These are phyloP conservation scores for Cercis canadensis DNA, from an alignment of 306 rosid genomes.

Conservation along the genomic window DNA sequence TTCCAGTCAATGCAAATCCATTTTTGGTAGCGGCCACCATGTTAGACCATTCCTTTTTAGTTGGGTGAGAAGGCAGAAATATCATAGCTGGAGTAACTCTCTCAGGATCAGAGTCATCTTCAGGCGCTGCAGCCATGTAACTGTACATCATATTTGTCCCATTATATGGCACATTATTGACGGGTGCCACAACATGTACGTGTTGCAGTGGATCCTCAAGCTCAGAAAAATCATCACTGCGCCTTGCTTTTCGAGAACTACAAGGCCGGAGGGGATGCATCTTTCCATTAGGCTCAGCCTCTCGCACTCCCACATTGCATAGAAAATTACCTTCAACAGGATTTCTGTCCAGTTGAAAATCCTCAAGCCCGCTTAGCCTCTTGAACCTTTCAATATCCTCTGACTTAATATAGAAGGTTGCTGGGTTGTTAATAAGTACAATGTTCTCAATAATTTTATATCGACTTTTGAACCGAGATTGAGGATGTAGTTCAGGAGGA, in stretches of 20 bases:
- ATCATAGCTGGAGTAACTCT: slow-evolving; percentile 58
- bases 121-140: slow-evolving; percentile 44
- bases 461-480: slow-evolving; percentile 31
- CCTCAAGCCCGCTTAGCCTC: slow-evolving; percentile 67
- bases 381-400: slow-evolving; percentile 72
- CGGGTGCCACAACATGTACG: slow-evolving; percentile 49
- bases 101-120: slow-evolving; percentile 44
- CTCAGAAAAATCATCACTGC: slow-evolving; percentile 34
- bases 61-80: slow-evolving; percentile 61
- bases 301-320: slow-evolving; percentile 1
- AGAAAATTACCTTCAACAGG: slow-evolving; percentile 23
- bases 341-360: slow-evolving; percentile 53
- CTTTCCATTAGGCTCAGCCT: slow-evolving; percentile 38
- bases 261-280: slow-evolving; percentile 28
- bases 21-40: slow-evolving; percentile 61
- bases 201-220: slow-evolving; percentile 39
- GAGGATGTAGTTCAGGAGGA: slow-evolving; percentile 54
- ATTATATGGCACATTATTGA: slow-evolving; percentile 51
- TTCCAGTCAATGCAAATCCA: slow-evolving; percentile 73
- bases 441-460: slow-evolving; percentile 45
- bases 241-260: slow-evolving; percentile 28
- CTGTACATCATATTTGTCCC: slow-evolving; percentile 51
- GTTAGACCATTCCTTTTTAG: slow-evolving; percentile 57
- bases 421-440: slow-evolving; percentile 53
- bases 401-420: slow-evolving; percentile 30